These are phyloP conservation scores for Orbilia brochopaga DNA, from an alignment of 2,329 filamentous ascomycete species.

Conservation along the genomic window DNA sequence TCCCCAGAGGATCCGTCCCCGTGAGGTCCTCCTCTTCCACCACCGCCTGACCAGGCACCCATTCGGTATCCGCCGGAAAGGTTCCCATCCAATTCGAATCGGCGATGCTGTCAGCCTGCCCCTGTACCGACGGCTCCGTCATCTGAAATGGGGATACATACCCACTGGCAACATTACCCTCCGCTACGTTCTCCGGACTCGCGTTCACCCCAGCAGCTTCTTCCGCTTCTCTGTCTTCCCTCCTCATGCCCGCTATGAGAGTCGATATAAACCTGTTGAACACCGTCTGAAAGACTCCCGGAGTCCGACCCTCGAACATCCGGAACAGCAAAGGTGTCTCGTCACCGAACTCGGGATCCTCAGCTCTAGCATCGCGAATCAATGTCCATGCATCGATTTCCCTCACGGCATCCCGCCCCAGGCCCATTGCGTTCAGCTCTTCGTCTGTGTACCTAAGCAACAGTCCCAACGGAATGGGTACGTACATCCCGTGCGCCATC, in stretches of 20 bases:
- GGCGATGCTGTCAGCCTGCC: too few species aligned
- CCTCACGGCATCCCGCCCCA: background rate
- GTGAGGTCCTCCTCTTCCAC: background rate
- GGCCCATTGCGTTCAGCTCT: conserved; percentile 17
- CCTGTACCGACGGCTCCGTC: too few species aligned
- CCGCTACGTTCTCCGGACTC: too few species aligned
- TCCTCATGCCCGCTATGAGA: too few species aligned
- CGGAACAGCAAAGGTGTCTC: background rate
- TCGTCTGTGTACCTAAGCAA: conserved; percentile 10
- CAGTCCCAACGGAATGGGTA: conserved; percentile 23
- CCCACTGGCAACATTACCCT: too few species aligned
- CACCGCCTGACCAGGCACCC: too few species aligned
- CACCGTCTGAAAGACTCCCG: background rate
- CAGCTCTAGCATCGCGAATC: background rate
- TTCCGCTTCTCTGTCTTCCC: too few species aligned
- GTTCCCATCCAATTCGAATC: too few species aligned
- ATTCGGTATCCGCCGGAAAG: too few species aligned
- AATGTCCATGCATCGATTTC: background rate
- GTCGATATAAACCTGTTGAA: background rate
- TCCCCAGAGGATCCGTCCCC: too few species aligned
- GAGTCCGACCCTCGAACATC: conserved; percentile 24
- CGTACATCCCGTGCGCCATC: conserved; percentile 4
- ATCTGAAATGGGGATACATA: too few species aligned
- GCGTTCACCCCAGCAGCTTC: too few species aligned
- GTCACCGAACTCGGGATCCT: background rate